Base-by-base conservation (phyloP, 1,284 basidiomycete species). In the Melampsora larici-populina region DNA sequence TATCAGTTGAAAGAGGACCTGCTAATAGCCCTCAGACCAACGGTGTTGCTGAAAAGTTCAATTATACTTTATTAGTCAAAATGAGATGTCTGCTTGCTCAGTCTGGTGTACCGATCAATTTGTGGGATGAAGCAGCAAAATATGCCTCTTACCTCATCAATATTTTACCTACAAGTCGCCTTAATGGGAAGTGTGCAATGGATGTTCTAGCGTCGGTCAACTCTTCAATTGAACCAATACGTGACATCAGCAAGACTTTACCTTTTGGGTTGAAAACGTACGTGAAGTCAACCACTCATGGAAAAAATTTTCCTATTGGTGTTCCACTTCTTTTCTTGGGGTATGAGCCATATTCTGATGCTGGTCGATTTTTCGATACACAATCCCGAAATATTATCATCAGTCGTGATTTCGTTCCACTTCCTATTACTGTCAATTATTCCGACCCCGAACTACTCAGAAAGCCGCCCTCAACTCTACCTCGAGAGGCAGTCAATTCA, bases 211-310 rank as follows among this genome's bases (percentile, higher is more conserved):
- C 29, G 18, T 51, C 60, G 26, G 8, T 21, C 6, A 63, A 62
- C n/a, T 15, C n/a, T 24, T 7, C 8, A 9, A 71, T 71, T 63
- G 70, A 71, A 63, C 70, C 70, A 60, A 18, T 63, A 2, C 58
- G 58, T 11, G 40, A 71, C 13, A 6, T 71, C 13, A 71, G 43
- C 18, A 2, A 63, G 17, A 8, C 65, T 2, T n/a, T 72, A 46
- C 70, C 70, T n/a, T 72, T 64, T 72, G 70, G 70, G 1, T 33
- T 72, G 9, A 72, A 72, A 46, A 62, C 62, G 2, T 21, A 36
- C 62, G 69, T 70, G 6, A 8, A 36, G n/a, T n/a, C n/a, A n/a
- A n/a, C n/a, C n/a, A n/a, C n/a, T n/a, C n/a, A n/a, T n/a, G n/a
- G n/a, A n/a, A 71, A 71, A 62, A 26, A 60, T 5, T 36, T n/a